A percentile compares a stretch with the other conserved stretches of the same genome.
Conservation (phyloP, 768 basidiomycete genomes). For the Suillus fuscotomentosus region DNA sequence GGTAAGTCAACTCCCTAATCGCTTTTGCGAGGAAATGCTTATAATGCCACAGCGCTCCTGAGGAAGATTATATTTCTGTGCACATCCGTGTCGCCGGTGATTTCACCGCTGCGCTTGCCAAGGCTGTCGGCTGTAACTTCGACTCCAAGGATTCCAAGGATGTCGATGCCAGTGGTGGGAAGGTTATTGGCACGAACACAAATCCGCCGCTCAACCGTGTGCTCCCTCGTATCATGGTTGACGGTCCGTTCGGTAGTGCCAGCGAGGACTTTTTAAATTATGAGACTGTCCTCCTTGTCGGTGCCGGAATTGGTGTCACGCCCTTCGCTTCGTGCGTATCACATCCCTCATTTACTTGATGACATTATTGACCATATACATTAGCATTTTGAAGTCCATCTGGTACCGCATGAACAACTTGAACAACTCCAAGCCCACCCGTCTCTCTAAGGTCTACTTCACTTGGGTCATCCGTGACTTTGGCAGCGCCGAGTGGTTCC, state of each 20-base stretch:
- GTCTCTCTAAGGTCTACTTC: slow-evolving; percentile 90
- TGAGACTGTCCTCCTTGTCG: slow-evolving; percentile 86
- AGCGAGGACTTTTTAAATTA: slow-evolving; percentile 90
- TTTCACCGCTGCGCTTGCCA: slow-evolving; percentile 81
- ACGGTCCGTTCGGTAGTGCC: slow-evolving; percentile 93
- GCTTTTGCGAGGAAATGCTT: background rate
- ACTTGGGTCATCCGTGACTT: slow-evolving; percentile 96
- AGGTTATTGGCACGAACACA: slow-evolving; percentile 55
- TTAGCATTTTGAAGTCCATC: slow-evolving; percentile 81
- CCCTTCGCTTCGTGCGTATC: slow-evolving; percentile 86
- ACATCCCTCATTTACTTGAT: background rate
- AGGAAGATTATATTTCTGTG: slow-evolving; percentile 93
- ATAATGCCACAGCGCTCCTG: slow-evolving; percentile 63
- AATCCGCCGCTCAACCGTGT: slow-evolving; percentile 66
- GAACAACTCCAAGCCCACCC: slow-evolving; percentile 68
- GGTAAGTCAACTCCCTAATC: slow-evolving; percentile 35
- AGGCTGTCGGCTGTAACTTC: slow-evolving; percentile 83
- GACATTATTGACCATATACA: slow-evolving; percentile 6
- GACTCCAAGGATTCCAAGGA: slow-evolving; percentile 50
- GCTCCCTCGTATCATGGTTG: slow-evolving; percentile 92
- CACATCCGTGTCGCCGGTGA: slow-evolving; percentile 93
- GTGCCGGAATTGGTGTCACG: slow-evolving; percentile 95
- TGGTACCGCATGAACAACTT: slow-evolving; percentile 97
- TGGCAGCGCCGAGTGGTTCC: slow-evolving; percentile 90
- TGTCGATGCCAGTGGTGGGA: slow-evolving; percentile 46